phyloP scores from a whole-genome alignment of 2,329 filamentous ascomycete species.

The Aspergillus glaucus region DNA sequence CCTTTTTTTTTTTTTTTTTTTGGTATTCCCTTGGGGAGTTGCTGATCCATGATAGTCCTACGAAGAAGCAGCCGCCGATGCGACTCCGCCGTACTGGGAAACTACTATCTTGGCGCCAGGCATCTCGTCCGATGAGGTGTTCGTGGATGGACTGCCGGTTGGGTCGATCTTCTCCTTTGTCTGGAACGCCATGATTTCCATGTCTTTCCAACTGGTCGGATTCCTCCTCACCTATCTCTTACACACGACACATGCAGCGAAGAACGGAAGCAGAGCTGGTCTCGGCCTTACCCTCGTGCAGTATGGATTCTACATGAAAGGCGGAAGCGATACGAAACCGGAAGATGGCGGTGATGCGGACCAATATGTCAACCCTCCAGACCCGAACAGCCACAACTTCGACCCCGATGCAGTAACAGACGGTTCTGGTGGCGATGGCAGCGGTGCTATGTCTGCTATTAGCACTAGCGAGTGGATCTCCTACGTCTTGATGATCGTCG shows the following conservation, averaged over 20 bases:
- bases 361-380: slow-evolving; percentile 58
- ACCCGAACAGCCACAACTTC: slow-evolving; percentile 88
- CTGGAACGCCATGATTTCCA: slow-evolving; percentile 85
- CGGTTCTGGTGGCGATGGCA: slow-evolving; percentile 24
- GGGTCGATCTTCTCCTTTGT: slow-evolving; percentile 74
- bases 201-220: slow-evolving; percentile 93
- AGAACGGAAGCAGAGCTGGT: slow-evolving; percentile 91
- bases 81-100: slow-evolving; percentile 97
- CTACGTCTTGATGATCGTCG: slow-evolving; percentile 91
- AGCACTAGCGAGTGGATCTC: slow-evolving; percentile 79
- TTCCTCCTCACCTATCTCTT: slow-evolving; percentile 97
- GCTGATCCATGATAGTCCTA: slow-evolving; percentile 64
- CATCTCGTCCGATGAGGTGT: slow-evolving; percentile 88
- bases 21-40: slow-evolving; percentile 4
- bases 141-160: slow-evolving; percentile 90
- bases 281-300: slow-evolving; percentile 93
- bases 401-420: slow-evolving; percentile 62
- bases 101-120: slow-evolving; percentile 94
- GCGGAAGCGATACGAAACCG: slow-evolving; percentile 41
- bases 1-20: background rate
- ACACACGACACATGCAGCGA: slow-evolving; percentile 95
- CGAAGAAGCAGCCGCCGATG: slow-evolving; percentile 94
- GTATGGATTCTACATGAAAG: slow-evolving; percentile 94
- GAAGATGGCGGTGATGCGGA: slow-evolving; percentile 33
- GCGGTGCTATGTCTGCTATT: slow-evolving; percentile 51